phyloP scores from a whole-genome alignment of 306 rosid genomes.

The Hylodesmum podocarpum region DNA sequence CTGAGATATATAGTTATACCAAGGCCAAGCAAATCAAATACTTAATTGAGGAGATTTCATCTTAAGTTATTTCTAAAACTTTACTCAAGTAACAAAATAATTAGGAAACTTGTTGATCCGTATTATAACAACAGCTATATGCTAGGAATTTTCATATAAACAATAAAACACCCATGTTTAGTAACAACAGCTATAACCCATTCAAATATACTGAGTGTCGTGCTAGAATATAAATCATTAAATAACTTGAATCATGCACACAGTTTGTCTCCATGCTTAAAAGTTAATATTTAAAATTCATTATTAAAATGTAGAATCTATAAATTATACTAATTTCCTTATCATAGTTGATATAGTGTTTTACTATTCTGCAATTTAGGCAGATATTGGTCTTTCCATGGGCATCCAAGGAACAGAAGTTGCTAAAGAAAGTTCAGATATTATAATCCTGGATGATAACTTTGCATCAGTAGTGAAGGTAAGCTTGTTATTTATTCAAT shows the following conservation, averaged over 20 bases:
- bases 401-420: conserved; percentile 99
- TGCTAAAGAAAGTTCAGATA: conserved; percentile 98
- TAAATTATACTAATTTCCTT: not conserved
- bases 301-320: not conserved
- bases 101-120: not conserved
- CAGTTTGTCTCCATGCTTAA: not conserved
- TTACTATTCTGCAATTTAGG: conserved; percentile 67
- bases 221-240: conserved; percentile 8
- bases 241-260: not conserved
- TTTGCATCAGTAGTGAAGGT: conserved; percentile 99
- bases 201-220: not conserved
- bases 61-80: not conserved
- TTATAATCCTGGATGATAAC: conserved; percentile 88
- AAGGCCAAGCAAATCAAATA: not conserved
- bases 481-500: not conserved
- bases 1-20: not conserved
- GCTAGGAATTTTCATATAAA: not conserved
- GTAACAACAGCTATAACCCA: too few species aligned
- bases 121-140: not conserved
- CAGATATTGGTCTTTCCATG: conserved; percentile 99
- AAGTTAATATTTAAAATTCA: not conserved
- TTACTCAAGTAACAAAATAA: not conserved
- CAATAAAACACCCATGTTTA: not conserved
- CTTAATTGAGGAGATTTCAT: not conserved
- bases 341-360: conserved; percentile 36